Evolutionary conservation across 768 basidiomycete genomes (phyloP).

Genomic region (Coprinopsis strossmayeri): DNA sequence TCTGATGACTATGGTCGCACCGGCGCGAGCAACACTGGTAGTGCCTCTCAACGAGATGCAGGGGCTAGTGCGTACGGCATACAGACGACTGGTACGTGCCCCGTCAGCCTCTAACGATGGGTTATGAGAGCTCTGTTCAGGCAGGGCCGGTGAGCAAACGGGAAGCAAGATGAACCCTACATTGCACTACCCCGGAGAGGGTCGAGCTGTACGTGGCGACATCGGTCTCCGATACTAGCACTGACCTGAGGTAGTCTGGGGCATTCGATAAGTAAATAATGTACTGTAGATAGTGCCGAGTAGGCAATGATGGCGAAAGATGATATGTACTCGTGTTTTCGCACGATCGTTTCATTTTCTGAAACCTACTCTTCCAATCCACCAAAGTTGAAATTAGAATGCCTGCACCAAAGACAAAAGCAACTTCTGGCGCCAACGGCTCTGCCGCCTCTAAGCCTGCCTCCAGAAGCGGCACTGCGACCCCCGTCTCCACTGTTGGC

Average conservation of each 20-base stretch:
- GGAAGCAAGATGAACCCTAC: not conserved
- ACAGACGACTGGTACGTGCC: too few relatives aligned
- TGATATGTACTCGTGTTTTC: slow-evolving; percentile 11
- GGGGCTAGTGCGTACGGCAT: too few relatives aligned
- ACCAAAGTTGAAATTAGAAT: slow-evolving; percentile 18
- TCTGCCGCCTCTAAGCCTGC: slow-evolving; percentile 34
- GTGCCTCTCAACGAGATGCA: not conserved
- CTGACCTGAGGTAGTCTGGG: too few relatives aligned
- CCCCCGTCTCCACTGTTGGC: slow-evolving; percentile 35
- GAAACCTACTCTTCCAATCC: slow-evolving; percentile 14
- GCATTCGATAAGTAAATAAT: too few relatives aligned
- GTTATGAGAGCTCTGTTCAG: not conserved
- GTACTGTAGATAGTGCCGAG: slow-evolving; percentile 1
- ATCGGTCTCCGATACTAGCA: too few relatives aligned
- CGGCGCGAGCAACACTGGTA: not conserved
- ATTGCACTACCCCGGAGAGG: not conserved
- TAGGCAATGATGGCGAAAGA: slow-evolving; percentile 2
- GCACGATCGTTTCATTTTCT: slow-evolving; percentile 19
- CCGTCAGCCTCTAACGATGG: too few relatives aligned
- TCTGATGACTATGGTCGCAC: slow-evolving; percentile 6
- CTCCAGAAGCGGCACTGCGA: slow-evolving; percentile 41
- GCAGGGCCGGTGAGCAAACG: not conserved
- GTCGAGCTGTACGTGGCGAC: not conserved
- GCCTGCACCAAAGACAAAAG: slow-evolving; percentile 52
- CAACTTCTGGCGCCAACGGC: slow-evolving; percentile 33